phyloP scores from a whole-genome alignment of 495 filamentous ascomycete genomes.

The Tricharina praecox region DNA sequence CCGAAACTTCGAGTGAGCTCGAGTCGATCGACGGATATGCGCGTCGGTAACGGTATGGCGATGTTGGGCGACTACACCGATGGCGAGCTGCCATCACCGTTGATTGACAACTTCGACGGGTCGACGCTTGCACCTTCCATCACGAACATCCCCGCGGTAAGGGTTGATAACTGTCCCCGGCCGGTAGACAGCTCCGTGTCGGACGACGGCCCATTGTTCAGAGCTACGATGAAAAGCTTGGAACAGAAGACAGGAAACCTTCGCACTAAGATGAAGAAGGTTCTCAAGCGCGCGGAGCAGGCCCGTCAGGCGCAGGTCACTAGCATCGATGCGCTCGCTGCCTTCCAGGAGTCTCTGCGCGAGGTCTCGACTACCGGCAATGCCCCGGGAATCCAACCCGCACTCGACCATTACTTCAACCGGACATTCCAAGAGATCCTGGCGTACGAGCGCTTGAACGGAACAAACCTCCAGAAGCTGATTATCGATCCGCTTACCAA shows the following conservation, averaged over 20 bases:
- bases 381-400: constrained; percentile 85
- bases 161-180: constrained; percentile 60
- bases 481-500: constrained; percentile 87
- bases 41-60: constrained; percentile 3
- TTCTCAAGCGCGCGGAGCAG: constrained; percentile 77
- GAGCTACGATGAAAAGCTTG: constrained; percentile 88
- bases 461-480: constrained; percentile 66
- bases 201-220: constrained; percentile 89
- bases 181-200: constrained; percentile 75
- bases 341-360: constrained; percentile 71
- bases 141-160: constrained; percentile 39
- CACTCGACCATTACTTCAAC: constrained; percentile 94
- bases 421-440: constrained; percentile 88
- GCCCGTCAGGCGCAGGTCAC: constrained; percentile 60
- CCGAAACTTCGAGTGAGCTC: constrained; percentile 67
- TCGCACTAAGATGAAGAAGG: constrained; percentile 83
- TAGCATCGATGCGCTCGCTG: constrained; percentile 68
- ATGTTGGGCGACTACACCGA: constrained; percentile 34
- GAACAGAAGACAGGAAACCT: constrained; percentile 97
- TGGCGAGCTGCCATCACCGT: constrained; percentile 48
- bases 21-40: constrained; percentile 12
- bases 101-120: constrained; percentile 34
- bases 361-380: constrained; percentile 74
- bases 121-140: constrained; percentile 30
- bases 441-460: constrained; percentile 68